Conservation (phyloP, 2,329 filamentous ascomycete genomes). For the Endocalyx cinctus region DNA sequence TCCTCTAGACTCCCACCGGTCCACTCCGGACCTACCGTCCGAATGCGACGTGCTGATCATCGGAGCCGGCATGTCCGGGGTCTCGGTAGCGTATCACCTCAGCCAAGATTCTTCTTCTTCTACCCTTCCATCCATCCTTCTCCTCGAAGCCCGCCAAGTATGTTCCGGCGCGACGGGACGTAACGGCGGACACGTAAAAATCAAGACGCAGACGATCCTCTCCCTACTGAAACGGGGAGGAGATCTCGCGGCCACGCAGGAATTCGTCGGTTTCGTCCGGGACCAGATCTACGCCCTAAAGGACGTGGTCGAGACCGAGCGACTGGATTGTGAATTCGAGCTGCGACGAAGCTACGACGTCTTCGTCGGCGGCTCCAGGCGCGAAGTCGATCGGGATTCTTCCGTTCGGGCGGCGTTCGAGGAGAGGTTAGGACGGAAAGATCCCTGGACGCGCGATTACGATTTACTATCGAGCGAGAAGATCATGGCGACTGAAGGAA, state of each 20-base stretch:
- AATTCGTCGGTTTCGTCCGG: constrained; percentile 2
- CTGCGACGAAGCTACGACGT: constrained; percentile 12
- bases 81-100: constrained; percentile 11
- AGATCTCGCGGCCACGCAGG: constrained; percentile 1
- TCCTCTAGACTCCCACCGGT: constrained; percentile 10
- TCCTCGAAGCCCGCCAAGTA: constrained; percentile 11
- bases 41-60: constrained; percentile 11
- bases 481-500: too few relatives aligned
- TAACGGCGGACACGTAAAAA: constrained; percentile 12
- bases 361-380: constrained; percentile 5
- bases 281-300: constrained; percentile 9
- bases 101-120: not conserved
- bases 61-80: constrained; percentile 9
- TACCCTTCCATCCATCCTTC: constrained; percentile 7
- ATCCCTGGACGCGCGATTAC: constrained; percentile 6
- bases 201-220: constrained; percentile 6
- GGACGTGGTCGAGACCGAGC: constrained; percentile 9
- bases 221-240: not conserved
- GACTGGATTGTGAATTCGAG: constrained; percentile 14
- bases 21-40: constrained; percentile 8
- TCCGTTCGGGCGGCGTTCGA: not conserved
- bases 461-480: constrained; percentile 4
- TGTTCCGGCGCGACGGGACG: constrained; percentile 13
- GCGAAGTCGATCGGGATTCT: not conserved
- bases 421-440: not conserved